A percentile compares a stretch with the other conserved stretches of the same genome.
phyloP scores from a whole-genome alignment of 202 grass and related monocot genomes.

The Carex sylvatica region DNA sequence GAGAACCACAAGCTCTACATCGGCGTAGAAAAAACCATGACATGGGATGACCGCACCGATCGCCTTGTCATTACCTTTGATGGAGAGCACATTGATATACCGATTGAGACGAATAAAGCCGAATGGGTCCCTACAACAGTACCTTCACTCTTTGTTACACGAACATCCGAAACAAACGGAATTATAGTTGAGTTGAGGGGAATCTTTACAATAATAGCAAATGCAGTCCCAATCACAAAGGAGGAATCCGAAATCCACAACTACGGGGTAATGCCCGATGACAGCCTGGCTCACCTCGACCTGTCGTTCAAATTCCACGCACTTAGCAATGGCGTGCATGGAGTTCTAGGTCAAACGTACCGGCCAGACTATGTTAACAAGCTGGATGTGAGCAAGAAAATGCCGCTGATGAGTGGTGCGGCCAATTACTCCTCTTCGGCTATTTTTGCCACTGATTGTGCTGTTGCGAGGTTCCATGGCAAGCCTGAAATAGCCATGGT shows the following conservation, averaged over 20 bases:
- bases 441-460: slow-evolving; percentile 58
- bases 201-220: slow-evolving; percentile 31
- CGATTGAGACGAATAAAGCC: background rate
- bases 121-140: slow-evolving; percentile 24
- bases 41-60: slow-evolving; percentile 38
- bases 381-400: slow-evolving; percentile 39
- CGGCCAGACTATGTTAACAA: background rate
- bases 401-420: slow-evolving; percentile 59
- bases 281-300: too few relatives aligned
- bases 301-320: too few relatives aligned
- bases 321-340: too few relatives aligned
- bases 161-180: slow-evolving; percentile 29
- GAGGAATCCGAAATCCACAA: slow-evolving; percentile 27
- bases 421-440: slow-evolving; percentile 34
- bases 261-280: too few relatives aligned
- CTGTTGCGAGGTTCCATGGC: slow-evolving; percentile 28
- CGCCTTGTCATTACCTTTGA: slow-evolving; percentile 49
- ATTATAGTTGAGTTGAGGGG: slow-evolving; percentile 33
- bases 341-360: too few relatives aligned
- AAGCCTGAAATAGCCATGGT: slow-evolving; percentile 33
- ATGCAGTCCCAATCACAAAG: slow-evolving; percentile 42
- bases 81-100: slow-evolving; percentile 28
- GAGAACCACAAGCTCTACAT: too few relatives aligned
- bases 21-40: slow-evolving; percentile 27
- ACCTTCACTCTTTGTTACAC: slow-evolving; percentile 12